These are phyloP conservation scores for Pseudonectria buxi DNA, from an alignment of 2,329 filamentous ascomycete species.

Conservation along the genomic window DNA sequence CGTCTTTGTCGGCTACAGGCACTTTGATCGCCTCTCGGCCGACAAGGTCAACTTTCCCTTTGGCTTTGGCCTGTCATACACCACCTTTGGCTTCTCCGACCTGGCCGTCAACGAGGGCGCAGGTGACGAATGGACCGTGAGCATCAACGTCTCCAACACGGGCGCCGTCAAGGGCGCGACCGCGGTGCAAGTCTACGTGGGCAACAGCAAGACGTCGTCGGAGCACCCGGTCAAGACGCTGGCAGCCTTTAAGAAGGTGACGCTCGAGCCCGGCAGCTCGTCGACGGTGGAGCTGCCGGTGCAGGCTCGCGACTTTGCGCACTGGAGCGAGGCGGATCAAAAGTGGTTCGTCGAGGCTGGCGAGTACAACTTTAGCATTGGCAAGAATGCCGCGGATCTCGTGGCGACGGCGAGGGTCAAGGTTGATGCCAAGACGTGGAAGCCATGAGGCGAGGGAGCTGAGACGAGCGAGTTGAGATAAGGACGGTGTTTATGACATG, in stretches of 20 bases:
- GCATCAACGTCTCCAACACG: slow-evolving; percentile 49
- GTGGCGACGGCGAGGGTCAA: not conserved
- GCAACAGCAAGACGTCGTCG: slow-evolving; percentile 1
- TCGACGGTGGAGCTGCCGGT: slow-evolving; percentile 1
- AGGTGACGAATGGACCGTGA: slow-evolving; percentile 21
- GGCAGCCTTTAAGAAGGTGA: slow-evolving; percentile 20
- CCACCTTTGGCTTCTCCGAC: slow-evolving; percentile 23
- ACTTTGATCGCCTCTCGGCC: slow-evolving; percentile 47
- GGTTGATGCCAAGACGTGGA: too few relatives aligned
- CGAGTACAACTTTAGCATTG: slow-evolving; percentile 9
- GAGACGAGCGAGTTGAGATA: too few relatives aligned
- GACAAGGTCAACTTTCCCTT: slow-evolving; percentile 10
- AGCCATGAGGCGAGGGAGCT: too few relatives aligned
- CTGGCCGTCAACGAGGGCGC: not conserved
- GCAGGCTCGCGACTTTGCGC: slow-evolving; percentile 2
- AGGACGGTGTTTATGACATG: too few relatives aligned
- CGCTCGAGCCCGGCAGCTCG: slow-evolving; percentile 7
- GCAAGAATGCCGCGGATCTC: slow-evolving; percentile 7
- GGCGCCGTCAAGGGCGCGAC: slow-evolving; percentile 41
- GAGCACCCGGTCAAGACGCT: slow-evolving; percentile 19
- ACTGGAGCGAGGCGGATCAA: slow-evolving; percentile 1
- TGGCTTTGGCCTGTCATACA: slow-evolving; percentile 9
- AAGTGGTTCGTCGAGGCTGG: slow-evolving; percentile 8
- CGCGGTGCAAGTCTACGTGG: slow-evolving; percentile 50
- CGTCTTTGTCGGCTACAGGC: slow-evolving; percentile 60